phyloP scores from a whole-genome alignment of 2,329 filamentous ascomycete genomes.

The Metarhizium guizhouense region DNA sequence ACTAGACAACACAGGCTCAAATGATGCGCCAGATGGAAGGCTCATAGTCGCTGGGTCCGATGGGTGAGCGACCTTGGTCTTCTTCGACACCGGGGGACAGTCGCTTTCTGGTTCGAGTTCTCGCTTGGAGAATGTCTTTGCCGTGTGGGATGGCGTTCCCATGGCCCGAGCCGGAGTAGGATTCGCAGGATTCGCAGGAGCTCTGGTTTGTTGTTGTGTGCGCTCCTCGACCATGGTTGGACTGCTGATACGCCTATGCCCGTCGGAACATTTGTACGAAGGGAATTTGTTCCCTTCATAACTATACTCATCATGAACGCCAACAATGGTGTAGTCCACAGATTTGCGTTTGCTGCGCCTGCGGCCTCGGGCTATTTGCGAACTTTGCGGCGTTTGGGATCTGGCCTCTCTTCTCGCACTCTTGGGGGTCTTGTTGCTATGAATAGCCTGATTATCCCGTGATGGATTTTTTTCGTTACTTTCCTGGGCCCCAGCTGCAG shows the following conservation, averaged over 20 bases:
- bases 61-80: background rate
- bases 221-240: background rate
- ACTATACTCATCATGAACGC: background rate
- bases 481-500: no score
- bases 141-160: background rate
- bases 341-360: background rate
- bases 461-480: no score
- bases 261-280: background rate
- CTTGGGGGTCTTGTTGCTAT: background rate
- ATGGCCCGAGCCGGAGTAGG: background rate
- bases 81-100: background rate
- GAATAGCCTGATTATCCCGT: background rate
- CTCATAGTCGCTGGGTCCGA: background rate
- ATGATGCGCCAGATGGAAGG: background rate
- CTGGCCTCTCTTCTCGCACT: background rate
- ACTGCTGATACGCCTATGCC: background rate
- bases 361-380: background rate
- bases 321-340: background rate
- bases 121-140: background rate
- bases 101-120: background rate
- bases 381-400: background rate
- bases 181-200: no score
- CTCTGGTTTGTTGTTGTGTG: background rate
- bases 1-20: background rate
- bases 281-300: background rate